Base-by-base conservation (phyloP, 2,329 filamentous ascomycete genomes). In the Zymoseptoria brevis region DNA sequence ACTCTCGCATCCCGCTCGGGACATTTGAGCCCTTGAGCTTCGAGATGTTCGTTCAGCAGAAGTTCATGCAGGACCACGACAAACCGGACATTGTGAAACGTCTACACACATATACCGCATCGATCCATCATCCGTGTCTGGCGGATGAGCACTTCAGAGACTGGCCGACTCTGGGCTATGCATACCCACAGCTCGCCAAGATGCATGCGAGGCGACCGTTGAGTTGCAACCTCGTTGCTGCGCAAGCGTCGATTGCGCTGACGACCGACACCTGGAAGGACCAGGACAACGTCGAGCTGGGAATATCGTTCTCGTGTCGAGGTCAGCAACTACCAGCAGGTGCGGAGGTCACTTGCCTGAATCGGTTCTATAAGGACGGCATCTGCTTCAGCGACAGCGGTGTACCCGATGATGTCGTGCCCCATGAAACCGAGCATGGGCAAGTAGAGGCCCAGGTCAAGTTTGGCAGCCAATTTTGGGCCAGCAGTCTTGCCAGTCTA, bases 391-490 rank as follows among this genome's bases (percentile, higher is more conserved):
- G 59, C 56, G 57, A 70, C 64, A 35, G 35, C 35, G 35, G 35
- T 45, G 16, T 45, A n/a, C 35, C 35, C 35, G 35, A 45, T n/a
- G 35, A 45, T 45, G 35, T 45, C 35, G 35, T 45, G 16, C 35
- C n/a, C 13, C 35, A 45, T 45, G 13, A n/a, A 45, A 45, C 13
- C 35, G 35, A 45, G 35, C 35, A 45, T 7, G 35, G 35, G 5
- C 35, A 45, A 60, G 58, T 57, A 62, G 70, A 58, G 52, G 68
- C 50, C 55, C 73, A 58, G 62, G 66, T 64, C 59, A 72, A 67
- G 65, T 79, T 80, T 55, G 75, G 75, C 2, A 76, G 75, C 53
- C 68, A 64, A 2, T 79, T 78, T 60, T 79, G 77, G 77, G 77
- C 74, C 0, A 66, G 66, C 11, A 70, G 69, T 35, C 70, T 78